Base-by-base conservation (phyloP, 2,329 filamentous ascomycete genomes). In the Reticulascus tulasneorum region DNA sequence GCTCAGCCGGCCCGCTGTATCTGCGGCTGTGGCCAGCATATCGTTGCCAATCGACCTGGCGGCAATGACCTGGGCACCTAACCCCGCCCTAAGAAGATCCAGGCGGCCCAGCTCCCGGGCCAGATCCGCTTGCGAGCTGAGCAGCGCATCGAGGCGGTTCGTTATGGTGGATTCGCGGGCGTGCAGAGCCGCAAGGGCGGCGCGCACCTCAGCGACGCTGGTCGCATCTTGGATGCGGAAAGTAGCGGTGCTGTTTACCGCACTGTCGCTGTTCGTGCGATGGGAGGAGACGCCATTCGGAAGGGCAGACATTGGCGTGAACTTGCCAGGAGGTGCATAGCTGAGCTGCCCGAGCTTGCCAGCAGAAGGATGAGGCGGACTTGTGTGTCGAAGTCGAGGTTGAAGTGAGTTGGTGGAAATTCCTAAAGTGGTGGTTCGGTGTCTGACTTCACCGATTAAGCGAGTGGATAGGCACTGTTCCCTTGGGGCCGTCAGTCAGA, bases 1-100 rank as follows among this genome's bases (percentile, higher is more conserved):
- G 37, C 89, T 94, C 46, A 97, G 84, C 38, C 86, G 79, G 35
- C 82, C 81, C 4, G 93, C 93, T 22, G 90, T 97, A 33, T 83
- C 75, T 15, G 93, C 86, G 20, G 93, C 90, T 27, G 82, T 78
- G 25, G 87, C 82, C 41, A 98, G 82, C 86, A 96, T 95, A 58
- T 81, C 84, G 76, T 88, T 86, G 70, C 86, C 86, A 54, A 98
- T 84, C 28, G 82, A 73, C 44, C 91, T 79, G 11, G 89, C 84
- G 32, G 86, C 84, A 53, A 90, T 84, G 33, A 85, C 86, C 56
- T 97, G 93, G 6, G 88, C 79, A 40, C 89, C 89, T 21, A 97
- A 76, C 46, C 90, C 84, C 26, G 90, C 90, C 48, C 93, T 86
- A 36, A 96, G 75, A 20, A 95, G 73, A 62, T 98, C 93, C 45